A percentile compares a stretch with the other conserved stretches of the same genome.
These are phyloP conservation scores for Taphrina confusa DNA, from an alignment of 1,139 yeast species.

Conservation along the genomic window DNA sequence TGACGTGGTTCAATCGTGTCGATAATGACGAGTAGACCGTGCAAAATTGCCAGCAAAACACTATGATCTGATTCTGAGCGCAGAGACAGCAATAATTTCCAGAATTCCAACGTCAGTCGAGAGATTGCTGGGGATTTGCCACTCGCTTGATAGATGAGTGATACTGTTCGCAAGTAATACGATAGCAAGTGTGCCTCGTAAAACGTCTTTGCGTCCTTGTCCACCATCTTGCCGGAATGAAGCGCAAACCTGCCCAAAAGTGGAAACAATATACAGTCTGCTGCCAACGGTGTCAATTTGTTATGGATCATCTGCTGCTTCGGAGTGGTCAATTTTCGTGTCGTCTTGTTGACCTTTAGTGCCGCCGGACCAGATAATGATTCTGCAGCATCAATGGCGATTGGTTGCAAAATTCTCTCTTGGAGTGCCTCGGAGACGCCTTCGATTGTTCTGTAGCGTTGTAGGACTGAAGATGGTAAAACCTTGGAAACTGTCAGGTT, in stretches of 20 bases:
- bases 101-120: slow-evolving; percentile 15
- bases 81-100: slow-evolving; percentile 4
- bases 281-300: slow-evolving; percentile 1
- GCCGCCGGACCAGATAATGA: slow-evolving; percentile 24
- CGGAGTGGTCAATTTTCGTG: not conserved
- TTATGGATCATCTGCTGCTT: not conserved
- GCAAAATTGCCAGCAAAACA: not conserved
- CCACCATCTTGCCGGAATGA: slow-evolving; percentile 18
- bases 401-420: slow-evolving; percentile 9
- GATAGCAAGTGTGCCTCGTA: slow-evolving; percentile 20
- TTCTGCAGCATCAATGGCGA: slow-evolving; percentile 17
- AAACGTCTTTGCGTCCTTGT: slow-evolving; percentile 6
- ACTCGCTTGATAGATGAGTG: not conserved
- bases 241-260: slow-evolving; percentile 22
- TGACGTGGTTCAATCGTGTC: slow-evolving; percentile 13
- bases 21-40: slow-evolving; percentile 1
- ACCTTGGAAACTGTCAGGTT: slow-evolving; percentile 1
- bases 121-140: slow-evolving; percentile 1
- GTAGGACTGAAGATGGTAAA: not conserved
- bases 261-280: slow-evolving; percentile 11
- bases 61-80: slow-evolving; percentile 5
- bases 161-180: slow-evolving; percentile 14
- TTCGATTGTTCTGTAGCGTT: not conserved
- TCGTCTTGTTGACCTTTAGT: slow-evolving; percentile 16
- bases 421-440: slow-evolving; percentile 6